phyloP scores from a whole-genome alignment of 225 moss, liverwort and hornwort genomes.

The Pseudoscleropodium purum region DNA sequence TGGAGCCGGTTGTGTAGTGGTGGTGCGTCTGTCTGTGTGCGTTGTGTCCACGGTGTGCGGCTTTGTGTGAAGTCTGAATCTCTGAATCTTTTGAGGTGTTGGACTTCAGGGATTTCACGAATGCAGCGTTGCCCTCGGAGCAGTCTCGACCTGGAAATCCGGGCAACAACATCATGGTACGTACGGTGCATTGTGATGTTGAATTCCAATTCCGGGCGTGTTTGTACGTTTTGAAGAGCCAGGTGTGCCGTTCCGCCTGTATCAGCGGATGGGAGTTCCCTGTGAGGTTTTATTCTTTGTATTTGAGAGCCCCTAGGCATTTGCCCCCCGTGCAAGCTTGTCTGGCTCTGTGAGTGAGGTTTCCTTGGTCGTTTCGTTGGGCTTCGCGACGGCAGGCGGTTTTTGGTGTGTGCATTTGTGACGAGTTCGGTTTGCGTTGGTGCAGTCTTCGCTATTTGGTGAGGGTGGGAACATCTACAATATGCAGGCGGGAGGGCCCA shows the following conservation, averaged over 20 bases:
- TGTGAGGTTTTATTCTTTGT: background rate
- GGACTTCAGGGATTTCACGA: constrained; percentile 80
- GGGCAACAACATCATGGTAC: constrained; percentile 83
- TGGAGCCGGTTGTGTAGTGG: background rate
- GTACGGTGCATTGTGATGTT: background rate
- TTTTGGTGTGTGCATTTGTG: constrained; percentile 11
- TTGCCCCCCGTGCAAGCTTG: background rate
- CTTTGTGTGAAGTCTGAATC: background rate
- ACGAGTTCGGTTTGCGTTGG: constrained; percentile 14
- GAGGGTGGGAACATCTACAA: constrained; percentile 91
- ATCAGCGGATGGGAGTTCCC: background rate
- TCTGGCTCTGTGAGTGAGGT: background rate
- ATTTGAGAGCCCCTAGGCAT: background rate
- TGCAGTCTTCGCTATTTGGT: constrained; percentile 94
- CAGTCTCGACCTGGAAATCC: constrained; percentile 72
- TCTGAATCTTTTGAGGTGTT: background rate
- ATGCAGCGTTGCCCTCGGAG: constrained; percentile 79
- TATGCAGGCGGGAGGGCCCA: constrained; percentile 72
- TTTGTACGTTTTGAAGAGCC: background rate
- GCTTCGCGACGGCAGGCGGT: background rate
- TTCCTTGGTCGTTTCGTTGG: background rate
- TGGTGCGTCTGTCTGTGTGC: background rate
- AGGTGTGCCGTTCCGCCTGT: background rate
- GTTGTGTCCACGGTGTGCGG: background rate
- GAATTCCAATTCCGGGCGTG: background rate